These are phyloP conservation scores for Crassisporium funariophilum DNA, from an alignment of 768 basidiomycete species.

Conservation along the genomic window DNA sequence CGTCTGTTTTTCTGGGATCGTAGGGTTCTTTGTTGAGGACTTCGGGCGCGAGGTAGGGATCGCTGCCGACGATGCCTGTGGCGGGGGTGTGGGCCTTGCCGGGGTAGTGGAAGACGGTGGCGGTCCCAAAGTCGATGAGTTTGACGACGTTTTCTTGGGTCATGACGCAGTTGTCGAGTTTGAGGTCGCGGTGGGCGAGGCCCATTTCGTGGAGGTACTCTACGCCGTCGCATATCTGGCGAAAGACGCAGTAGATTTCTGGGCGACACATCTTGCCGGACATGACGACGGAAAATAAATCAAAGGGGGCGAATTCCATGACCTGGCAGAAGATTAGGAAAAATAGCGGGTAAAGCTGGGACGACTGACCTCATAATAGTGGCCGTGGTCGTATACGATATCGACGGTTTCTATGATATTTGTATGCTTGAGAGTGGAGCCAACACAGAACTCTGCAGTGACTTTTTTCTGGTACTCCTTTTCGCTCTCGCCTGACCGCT, in stretches of 20 bases:
- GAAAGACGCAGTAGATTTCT: slow-evolving; percentile 98
- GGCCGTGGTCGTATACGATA: slow-evolving; percentile 96
- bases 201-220: slow-evolving; percentile 98
- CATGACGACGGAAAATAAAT: slow-evolving; percentile 99
- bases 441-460: slow-evolving; percentile 98
- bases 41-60: slow-evolving; percentile 98
- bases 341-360: slow-evolving; percentile 10
- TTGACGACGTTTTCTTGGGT: slow-evolving; percentile 94
- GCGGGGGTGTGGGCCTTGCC: slow-evolving; percentile 82
- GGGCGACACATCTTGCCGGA: slow-evolving; percentile 98
- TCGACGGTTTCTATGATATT: slow-evolving; percentile 99
- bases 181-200: slow-evolving; percentile 97
- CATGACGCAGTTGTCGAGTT: slow-evolving; percentile 99
- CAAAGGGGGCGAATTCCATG: slow-evolving; percentile 99
- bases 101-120: slow-evolving; percentile 99
- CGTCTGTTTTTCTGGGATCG: slow-evolving; percentile 97
- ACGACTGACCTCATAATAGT: slow-evolving; percentile 90
- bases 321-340: slow-evolving; percentile 53
- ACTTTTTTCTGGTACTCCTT: slow-evolving; percentile 99
- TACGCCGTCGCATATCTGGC: slow-evolving; percentile 97
- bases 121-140: slow-evolving; percentile 99
- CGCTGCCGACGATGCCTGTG: slow-evolving; percentile 92
- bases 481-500: slow-evolving; percentile 84
- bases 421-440: slow-evolving; percentile 88
- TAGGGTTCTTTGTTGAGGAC: slow-evolving; percentile 81